phyloP scores from a whole-genome alignment of 192 early-diverging fungal genomes.

The Coemansia biformis region DNA sequence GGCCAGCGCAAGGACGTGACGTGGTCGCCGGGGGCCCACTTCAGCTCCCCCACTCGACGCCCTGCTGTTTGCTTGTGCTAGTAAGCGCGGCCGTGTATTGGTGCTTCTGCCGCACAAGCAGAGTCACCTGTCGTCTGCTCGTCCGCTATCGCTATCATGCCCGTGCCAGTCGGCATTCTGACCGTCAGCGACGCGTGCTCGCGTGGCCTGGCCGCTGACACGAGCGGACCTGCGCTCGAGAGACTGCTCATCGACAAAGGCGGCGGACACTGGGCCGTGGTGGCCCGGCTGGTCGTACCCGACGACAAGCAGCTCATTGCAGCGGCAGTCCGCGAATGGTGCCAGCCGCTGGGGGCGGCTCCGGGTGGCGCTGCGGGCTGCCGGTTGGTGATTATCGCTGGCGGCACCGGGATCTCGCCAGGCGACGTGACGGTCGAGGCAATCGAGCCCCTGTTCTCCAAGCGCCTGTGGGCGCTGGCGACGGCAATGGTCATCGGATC shows the following conservation, averaged over 20 bases:
- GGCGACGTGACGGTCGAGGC: conserved; percentile 89
- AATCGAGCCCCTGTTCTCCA: conserved; percentile 64
- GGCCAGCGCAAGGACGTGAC: no score
- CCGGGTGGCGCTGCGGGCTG: conserved; percentile 17
- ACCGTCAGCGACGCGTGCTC: conserved; percentile 66
- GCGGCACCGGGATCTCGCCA: conserved; percentile 88
- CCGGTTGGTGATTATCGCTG: conserved; percentile 74
- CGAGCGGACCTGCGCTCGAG: conserved; percentile 60
- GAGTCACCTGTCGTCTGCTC: no score
- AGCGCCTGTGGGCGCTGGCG: conserved; percentile 67
- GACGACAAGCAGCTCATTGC: conserved; percentile 58
- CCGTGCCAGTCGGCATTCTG: conserved; percentile 31
- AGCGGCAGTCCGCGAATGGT: conserved; percentile 51
- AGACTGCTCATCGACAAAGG: conserved; percentile 1
- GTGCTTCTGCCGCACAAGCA: no score
- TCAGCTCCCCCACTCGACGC: no score
- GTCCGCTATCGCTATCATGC: no score
- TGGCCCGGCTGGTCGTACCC: conserved; percentile 34
- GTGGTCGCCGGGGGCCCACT: no score
- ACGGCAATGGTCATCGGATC: conserved; percentile 72
- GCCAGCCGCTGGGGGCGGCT: conserved; percentile 26
- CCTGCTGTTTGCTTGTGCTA: no score
- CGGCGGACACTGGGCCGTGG: conserved; percentile 31
- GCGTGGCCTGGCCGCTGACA: conserved; percentile 50
- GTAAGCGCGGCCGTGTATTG: no score